A percentile compares a stretch with the other conserved stretches of the same genome.
phyloP scores from a whole-genome alignment of 768 basidiomycete species.

The Amanita polypyramis region DNA sequence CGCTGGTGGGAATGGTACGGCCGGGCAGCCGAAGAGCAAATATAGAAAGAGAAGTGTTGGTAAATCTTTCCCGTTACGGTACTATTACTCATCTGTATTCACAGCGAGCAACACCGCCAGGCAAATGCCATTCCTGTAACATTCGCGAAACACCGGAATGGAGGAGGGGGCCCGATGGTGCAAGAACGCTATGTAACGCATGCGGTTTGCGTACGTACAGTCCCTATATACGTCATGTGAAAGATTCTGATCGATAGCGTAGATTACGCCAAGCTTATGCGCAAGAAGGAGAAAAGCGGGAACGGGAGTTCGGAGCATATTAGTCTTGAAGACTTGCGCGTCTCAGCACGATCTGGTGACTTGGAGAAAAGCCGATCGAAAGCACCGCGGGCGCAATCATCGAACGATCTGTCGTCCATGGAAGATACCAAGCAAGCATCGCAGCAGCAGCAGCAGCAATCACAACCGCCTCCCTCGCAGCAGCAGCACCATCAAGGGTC shows the following conservation, averaged over 20 bases:
- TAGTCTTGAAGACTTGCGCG: conserved; percentile 68
- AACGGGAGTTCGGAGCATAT: conserved; percentile 50
- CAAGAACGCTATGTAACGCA: conserved; percentile 76
- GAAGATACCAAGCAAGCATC: conserved; percentile 20
- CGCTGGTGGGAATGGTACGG: conserved; percentile 37
- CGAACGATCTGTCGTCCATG: conserved; percentile 19
- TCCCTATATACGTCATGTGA: conserved; percentile 2
- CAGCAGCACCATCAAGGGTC: conserved; percentile 40
- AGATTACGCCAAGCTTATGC: conserved; percentile 81
- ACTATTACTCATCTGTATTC: conserved; percentile 8
- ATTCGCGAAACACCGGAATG: conserved; percentile 86
- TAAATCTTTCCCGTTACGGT: conserved; percentile 12
- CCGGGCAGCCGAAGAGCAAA: conserved; percentile 62
- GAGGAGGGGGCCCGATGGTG: conserved; percentile 78
- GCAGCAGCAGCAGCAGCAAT: conserved; percentile 5
- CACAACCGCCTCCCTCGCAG: not conserved
- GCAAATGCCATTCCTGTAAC: conserved; percentile 82
- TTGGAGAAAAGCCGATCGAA: conserved; percentile 23
- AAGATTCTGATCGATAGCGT: not conserved
- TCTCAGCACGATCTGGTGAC: conserved; percentile 55
- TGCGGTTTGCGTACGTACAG: conserved; percentile 68
- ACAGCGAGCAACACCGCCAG: conserved; percentile 77
- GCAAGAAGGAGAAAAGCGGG: conserved; percentile 63
- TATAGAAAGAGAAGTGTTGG: conserved; percentile 81
- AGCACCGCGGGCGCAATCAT: conserved; percentile 19